phyloP scores from a whole-genome alignment of 2,329 filamentous ascomycete species.

The Microcera coccophila region DNA sequence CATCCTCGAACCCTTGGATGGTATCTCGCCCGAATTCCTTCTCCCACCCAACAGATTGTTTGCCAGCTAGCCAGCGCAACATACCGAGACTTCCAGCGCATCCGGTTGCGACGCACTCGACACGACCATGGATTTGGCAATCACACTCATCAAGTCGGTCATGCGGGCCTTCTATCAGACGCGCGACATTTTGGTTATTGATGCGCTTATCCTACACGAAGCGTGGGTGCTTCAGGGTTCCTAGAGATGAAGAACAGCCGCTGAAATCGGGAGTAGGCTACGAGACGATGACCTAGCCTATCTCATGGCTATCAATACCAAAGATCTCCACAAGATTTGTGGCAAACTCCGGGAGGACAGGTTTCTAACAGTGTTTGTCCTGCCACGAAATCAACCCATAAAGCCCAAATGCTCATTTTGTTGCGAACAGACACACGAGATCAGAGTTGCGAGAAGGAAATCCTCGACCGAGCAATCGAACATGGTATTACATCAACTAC shows the following conservation, averaged over 20 bases:
- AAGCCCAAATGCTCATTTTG: not conserved
- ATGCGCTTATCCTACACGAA: slow-evolving; percentile 82
- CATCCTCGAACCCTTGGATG: too few species aligned
- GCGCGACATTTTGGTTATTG: slow-evolving; percentile 77
- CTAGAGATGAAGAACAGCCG: slow-evolving; percentile 33
- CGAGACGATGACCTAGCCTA: slow-evolving; percentile 85
- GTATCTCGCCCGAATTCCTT: too few species aligned
- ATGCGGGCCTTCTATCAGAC: slow-evolving; percentile 83
- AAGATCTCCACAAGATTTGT: slow-evolving; percentile 86
- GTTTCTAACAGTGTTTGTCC: slow-evolving; percentile 70
- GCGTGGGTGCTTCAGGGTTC: slow-evolving; percentile 48
- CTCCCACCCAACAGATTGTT: too few species aligned
- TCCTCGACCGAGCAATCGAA: slow-evolving; percentile 75
- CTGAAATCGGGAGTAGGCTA: slow-evolving; percentile 74
- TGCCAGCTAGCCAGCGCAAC: too few species aligned
- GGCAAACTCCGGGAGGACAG: slow-evolving; percentile 82
- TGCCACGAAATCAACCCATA: too few species aligned
- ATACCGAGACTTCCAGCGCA: too few species aligned
- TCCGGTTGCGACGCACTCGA: not conserved
- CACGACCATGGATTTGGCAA: slow-evolving; percentile 49
- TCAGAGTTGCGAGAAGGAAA: slow-evolving; percentile 77
- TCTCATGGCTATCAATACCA: slow-evolving; percentile 83
- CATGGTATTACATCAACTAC: slow-evolving; percentile 97
- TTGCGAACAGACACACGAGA: slow-evolving; percentile 51
- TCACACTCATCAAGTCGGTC: slow-evolving; percentile 80